phyloP scores from a whole-genome alignment of 164 flowering plant genomes.

The Annona squamosa region DNA sequence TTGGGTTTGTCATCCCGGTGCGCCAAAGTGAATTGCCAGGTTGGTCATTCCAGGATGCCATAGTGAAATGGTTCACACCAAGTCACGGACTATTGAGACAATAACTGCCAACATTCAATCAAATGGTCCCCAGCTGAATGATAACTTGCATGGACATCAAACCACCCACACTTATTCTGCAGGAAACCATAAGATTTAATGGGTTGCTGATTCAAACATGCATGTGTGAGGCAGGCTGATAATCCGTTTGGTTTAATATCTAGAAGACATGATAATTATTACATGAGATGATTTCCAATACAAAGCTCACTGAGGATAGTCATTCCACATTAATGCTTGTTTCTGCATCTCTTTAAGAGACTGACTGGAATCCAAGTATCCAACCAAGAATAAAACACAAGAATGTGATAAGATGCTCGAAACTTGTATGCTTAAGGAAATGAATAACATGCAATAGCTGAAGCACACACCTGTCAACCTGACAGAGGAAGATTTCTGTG shows the following conservation, averaged over 20 bases:
- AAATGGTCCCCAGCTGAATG: background rate
- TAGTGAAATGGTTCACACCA: too few species aligned
- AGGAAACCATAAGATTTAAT: background rate
- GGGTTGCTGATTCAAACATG: background rate
- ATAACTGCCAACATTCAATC: too few species aligned
- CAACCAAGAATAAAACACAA: background rate
- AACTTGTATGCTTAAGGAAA: background rate
- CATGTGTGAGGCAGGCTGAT: too few species aligned
- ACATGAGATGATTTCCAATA: background rate
- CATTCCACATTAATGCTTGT: background rate
- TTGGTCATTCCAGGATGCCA: too few species aligned
- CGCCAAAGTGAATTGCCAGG: too few species aligned
- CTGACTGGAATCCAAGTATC: background rate
- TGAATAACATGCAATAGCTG: background rate
- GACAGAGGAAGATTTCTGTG: constrained; percentile 62
- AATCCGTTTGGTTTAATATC: background rate
- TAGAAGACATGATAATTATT: too few species aligned
- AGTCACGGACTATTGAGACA: too few species aligned
- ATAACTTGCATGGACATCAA: background rate
- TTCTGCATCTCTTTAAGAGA: background rate
- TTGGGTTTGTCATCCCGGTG: too few species aligned
- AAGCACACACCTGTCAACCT: constrained; percentile 71
- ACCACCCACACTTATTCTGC: background rate
- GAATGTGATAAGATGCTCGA: background rate
- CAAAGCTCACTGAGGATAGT: background rate